Conservation (phyloP, 2,329 filamentous ascomycete genomes). For the Clonostachys sp. region DNA sequence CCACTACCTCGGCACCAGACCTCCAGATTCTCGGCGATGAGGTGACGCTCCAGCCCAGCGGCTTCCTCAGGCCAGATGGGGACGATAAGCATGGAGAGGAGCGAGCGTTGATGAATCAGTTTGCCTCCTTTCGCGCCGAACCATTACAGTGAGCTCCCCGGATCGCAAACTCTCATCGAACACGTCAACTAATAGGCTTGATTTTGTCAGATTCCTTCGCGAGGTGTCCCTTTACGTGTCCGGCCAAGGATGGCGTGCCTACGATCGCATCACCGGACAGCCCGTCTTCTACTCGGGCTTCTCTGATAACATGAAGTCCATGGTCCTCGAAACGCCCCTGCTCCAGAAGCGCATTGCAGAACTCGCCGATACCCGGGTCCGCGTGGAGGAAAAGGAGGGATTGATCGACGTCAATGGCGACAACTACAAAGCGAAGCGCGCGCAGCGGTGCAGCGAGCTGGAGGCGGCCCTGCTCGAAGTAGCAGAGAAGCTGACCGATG, state of each 20-base stretch:
- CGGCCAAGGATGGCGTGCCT: constrained; percentile 91
- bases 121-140: constrained; percentile 77
- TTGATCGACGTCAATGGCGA: constrained; percentile 53
- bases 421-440: constrained; percentile 44
- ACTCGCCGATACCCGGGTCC: constrained; percentile 69
- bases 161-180: neutral
- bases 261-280: constrained; percentile 85
- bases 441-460: constrained; percentile 57
- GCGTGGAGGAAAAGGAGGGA: constrained; percentile 73
- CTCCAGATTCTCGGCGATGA: constrained; percentile 71
- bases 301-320: constrained; percentile 79
- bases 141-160: constrained; percentile 47
- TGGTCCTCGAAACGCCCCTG: constrained; percentile 71
- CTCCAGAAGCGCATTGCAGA: constrained; percentile 71
- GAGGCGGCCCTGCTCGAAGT: constrained; percentile 73
- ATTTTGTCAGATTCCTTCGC: constrained; percentile 67
- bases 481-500: constrained; percentile 80
- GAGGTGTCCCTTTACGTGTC: constrained; percentile 92
- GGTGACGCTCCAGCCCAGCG: constrained; percentile 70
- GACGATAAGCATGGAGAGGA: constrained; percentile 48
- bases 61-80: constrained; percentile 49
- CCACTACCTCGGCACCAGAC: constrained; percentile 57
- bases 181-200: constrained; percentile 5
- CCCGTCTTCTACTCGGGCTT: constrained; percentile 92
- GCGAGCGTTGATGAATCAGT: constrained; percentile 71